These are phyloP conservation scores for Boechera retrofracta DNA, from an alignment of 345 rosid genomes.

Conservation along the genomic window DNA sequence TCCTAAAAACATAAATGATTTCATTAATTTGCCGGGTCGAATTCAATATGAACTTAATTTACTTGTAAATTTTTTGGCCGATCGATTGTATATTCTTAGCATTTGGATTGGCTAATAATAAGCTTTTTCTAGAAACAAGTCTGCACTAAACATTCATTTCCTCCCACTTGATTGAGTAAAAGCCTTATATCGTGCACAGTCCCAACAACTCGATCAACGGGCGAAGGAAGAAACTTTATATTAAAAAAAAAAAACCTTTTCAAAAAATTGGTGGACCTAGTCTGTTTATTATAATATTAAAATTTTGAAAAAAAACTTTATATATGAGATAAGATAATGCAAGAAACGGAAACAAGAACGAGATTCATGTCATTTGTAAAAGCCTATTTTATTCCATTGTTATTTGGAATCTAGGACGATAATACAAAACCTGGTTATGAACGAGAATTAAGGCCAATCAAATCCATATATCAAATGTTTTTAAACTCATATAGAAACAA, in stretches of 20 bases:
- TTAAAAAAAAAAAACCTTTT: neutral
- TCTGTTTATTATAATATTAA: neutral
- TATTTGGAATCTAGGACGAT: conserved; percentile 10
- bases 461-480: neutral
- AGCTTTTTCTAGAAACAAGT: conserved; percentile 37
- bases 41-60: neutral
- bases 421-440: neutral
- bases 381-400: neutral
- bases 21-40: neutral
- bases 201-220: conserved; percentile 31
- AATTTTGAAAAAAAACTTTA: neutral
- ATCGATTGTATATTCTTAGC: neutral
- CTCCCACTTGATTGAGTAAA: conserved; percentile 32
- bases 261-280: neutral
- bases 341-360: conserved; percentile 1
- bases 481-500: neutral
- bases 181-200: conserved; percentile 35
- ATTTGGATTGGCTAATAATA: neutral
- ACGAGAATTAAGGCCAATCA: conserved; percentile 1
- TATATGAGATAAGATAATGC: neutral
- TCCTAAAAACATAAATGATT: neutral
- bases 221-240: conserved; percentile 13
- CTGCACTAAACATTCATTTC: conserved; percentile 24
- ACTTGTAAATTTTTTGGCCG: neutral
- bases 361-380: conserved; percentile 12